Base-by-base conservation (phyloP, 2,329 filamentous ascomycete species). In the Colletotrichum sp. region DNA sequence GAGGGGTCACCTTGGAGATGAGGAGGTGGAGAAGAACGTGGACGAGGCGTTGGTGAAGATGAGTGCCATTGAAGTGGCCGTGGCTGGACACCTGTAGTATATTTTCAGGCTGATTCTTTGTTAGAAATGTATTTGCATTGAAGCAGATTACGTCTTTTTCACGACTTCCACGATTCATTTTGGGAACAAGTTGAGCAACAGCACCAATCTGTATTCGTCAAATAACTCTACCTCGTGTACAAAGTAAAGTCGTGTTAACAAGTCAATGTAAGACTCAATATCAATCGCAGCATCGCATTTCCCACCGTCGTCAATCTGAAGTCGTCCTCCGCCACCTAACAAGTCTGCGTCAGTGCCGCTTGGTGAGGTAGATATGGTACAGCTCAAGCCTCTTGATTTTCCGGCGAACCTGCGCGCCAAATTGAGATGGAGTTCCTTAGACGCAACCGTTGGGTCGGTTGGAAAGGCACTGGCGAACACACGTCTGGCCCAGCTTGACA, bases 371-470 rank as follows among this genome's bases (percentile, higher is more conserved):
- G n/a, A 90, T 78, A 58, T 85, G 88, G 80, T 88, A 88, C 0
- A 92, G 78, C 71, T 85, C 86, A 9, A 92, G 80, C 9, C 79
- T 78, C 10, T 83, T 80, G 3, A 92, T 82, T 0, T 85, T 88
- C 2, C 77, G 3, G 86, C 13, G 0, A 34, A 34, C 32, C 0
- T 34, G 32, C 12, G 32, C 32, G 32, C 32, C 32, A 13, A 34
- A 1, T 34, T 1, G 5, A 34, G 32, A 6, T 34, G 0, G 5
- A 34, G 12, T 36, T 36, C 13, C 34, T 36, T 36, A 36, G 15
- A 1, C 1, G 15, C 36, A 52, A 25, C 43, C 43, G 10, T 52
- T 8, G 43, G 43, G 43, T 12, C 43, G n/a, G 43, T 52, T 52
- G 43, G 43, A 52, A 25, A 52, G 43, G 43, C 43, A 52, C 43